These are phyloP conservation scores for Pseudocercospora eumusae DNA, from an alignment of 2,329 filamentous ascomycete species.

Conservation along the genomic window DNA sequence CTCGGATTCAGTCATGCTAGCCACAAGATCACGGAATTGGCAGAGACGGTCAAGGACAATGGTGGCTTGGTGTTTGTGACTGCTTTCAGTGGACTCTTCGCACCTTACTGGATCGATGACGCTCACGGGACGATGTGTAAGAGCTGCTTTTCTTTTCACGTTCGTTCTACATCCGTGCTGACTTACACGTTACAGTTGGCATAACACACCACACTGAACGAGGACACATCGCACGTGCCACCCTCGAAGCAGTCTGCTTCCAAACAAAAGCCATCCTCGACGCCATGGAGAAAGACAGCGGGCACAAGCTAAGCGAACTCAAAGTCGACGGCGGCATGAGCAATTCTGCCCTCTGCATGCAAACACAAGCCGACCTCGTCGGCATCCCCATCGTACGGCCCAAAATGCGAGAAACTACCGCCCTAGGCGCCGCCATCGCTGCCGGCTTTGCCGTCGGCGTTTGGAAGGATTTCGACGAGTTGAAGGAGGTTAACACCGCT, in stretches of 20 bases:
- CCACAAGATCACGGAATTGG: constrained; percentile 65
- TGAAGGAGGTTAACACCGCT: constrained; percentile 70
- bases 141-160: constrained; percentile 40
- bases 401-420: constrained; percentile 86
- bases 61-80: constrained; percentile 85
- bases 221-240: constrained; percentile 84
- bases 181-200: constrained; percentile 35
- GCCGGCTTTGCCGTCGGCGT: constrained; percentile 81
- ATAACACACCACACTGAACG: constrained; percentile 69
- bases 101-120: constrained; percentile 93
- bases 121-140: constrained; percentile 81
- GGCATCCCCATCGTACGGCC: constrained; percentile 81
- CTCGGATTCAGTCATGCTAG: constrained; percentile 64
- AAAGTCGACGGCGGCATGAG: constrained; percentile 89
- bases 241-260: constrained; percentile 87
- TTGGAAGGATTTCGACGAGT: constrained; percentile 73
- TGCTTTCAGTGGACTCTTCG: constrained; percentile 86
- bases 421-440: constrained; percentile 83
- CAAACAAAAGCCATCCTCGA: constrained; percentile 90
- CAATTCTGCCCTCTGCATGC: constrained; percentile 87
- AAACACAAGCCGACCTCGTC: constrained; percentile 83
- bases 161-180: constrained; percentile 1
- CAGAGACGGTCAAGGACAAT: constrained; percentile 68
- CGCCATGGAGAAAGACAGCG: constrained; percentile 85
- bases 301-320: constrained; percentile 70